phyloP scores from a whole-genome alignment of 1,139 yeast species.

The Yamadazyma taylorii region DNA sequence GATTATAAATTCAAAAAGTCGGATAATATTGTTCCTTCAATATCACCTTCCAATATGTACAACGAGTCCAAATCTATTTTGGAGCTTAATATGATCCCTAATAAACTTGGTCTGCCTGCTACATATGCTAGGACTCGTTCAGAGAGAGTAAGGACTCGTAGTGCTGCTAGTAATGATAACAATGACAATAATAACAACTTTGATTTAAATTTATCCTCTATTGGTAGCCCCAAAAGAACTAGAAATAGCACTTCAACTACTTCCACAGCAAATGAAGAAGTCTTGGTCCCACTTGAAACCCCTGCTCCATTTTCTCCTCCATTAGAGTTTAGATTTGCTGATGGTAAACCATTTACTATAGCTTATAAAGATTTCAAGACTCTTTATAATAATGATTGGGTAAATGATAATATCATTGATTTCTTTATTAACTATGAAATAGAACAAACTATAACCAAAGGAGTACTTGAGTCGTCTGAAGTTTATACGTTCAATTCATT shows the following conservation, averaged over 20 bases:
- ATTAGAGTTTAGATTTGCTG: conserved; percentile 48
- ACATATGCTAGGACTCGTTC: not conserved
- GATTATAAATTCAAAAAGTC: not conserved
- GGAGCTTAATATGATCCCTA: not conserved
- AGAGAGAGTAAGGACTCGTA: not conserved
- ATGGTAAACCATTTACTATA: conserved; percentile 50
- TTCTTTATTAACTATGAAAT: conserved; percentile 63
- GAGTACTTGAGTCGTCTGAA: conserved; percentile 22
- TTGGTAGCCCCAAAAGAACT: not conserved
- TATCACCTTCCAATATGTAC: conserved; percentile 1
- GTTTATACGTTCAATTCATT: conserved; percentile 79
- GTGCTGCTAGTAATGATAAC: not conserved
- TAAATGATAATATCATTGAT: conserved; percentile 72
- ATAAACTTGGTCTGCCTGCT: not conserved
- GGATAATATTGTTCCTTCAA: not conserved
- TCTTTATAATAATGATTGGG: conserved; percentile 70
- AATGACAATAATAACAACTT: not conserved
- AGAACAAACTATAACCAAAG: conserved; percentile 36
- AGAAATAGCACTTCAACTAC: too few relatives aligned
- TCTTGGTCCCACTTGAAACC: conserved; percentile 5
- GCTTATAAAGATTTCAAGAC: conserved; percentile 65
- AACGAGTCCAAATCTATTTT: not conserved
- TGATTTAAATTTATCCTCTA: not conserved
- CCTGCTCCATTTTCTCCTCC: conserved; percentile 49
- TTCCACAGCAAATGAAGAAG: not conserved